Base-by-base conservation (phyloP, 495 filamentous ascomycete genomes). In the Penicillium desertorum region DNA sequence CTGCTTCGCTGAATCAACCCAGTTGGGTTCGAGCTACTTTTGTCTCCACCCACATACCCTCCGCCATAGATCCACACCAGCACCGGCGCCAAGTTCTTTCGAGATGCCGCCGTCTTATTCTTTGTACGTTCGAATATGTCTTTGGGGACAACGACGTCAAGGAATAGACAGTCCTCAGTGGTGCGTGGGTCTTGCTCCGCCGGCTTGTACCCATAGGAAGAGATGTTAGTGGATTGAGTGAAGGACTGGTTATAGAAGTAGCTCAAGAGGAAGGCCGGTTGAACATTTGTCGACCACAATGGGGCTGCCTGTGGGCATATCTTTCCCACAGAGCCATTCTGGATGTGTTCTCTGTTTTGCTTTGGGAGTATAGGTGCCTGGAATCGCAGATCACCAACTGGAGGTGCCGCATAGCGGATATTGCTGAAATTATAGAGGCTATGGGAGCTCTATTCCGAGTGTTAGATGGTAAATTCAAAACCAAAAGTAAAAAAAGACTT, bases 51-150 rank as follows among this genome's bases (percentile, higher is more conserved):
- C 6, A 72, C 46, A 41, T 81, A 88, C 0, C 79, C 85, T 10
- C 86, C 86, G 3, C 86, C 86, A 58, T 80, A 80, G 29, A 87
- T 78, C 79, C 79, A 88, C 2, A 83, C 78, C 51, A 85, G 64
- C 17, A 86, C 83, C 5, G 85, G 83, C 0, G 77, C 79, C 29
- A 70, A 41, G 3, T 43, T 45, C 30, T 57, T 49, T n/a, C 53
- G 62, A 2, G 55, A 41, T 6, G 58, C 60, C 5, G 57, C 63
- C 2, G 41, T 56, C n/a, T 62, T 54, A 11, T 59, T 49, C 12
- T 65, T 60, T 5, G 56, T 56, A 14, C 63, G 58, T 37, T 76
- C 65, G 53, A 77, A 81, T 14, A 78, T 68, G 12, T 61, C 56
- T 47, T 77, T 71, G 12, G 80, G 78, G 7, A 80, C 76, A 20